phyloP scores from a whole-genome alignment of 768 basidiomycete genomes.

The Infundibulicybe gibba region DNA sequence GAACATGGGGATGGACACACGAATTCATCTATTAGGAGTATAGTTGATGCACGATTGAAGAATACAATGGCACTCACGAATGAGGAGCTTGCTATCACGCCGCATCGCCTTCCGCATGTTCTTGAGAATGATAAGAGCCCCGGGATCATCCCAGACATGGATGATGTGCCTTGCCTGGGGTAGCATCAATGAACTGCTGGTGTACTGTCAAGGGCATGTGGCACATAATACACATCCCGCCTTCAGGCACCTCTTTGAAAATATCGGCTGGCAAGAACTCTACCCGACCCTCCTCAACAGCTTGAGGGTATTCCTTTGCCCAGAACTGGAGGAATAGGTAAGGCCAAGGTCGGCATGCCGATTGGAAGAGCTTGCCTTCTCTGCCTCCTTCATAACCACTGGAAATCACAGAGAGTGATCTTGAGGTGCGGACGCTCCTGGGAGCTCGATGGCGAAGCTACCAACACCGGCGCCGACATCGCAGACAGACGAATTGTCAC shows the following conservation, averaged over 20 bases:
- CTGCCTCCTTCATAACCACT: slow-evolving; percentile 22
- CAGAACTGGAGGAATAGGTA: slow-evolving; percentile 22
- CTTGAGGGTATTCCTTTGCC: slow-evolving; percentile 30
- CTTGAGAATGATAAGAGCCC: slow-evolving; percentile 20
- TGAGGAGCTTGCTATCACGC: too few relatives aligned
- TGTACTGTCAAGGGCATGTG: slow-evolving; percentile 4
- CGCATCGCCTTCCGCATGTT: too few relatives aligned
- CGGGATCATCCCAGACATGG: slow-evolving; percentile 31
- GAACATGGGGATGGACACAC: too few relatives aligned
- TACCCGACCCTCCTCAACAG: slow-evolving; percentile 25
- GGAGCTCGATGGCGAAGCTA: too few relatives aligned
- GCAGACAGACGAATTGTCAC: too few relatives aligned
- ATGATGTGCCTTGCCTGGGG: slow-evolving; percentile 24
- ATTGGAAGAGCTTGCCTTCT: too few relatives aligned
- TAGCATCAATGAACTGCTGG: not conserved
- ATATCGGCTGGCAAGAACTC: slow-evolving; percentile 40
- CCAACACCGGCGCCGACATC: too few relatives aligned
- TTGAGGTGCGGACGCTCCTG: slow-evolving; percentile 29
- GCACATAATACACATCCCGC: slow-evolving; percentile 41
- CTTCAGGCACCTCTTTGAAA: slow-evolving; percentile 29
- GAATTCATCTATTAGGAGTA: too few relatives aligned
- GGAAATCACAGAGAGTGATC: slow-evolving; percentile 33
- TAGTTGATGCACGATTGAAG: too few relatives aligned
- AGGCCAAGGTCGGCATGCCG: too few relatives aligned
- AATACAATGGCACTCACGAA: too few relatives aligned